Evolutionary conservation across 2,329 filamentous ascomycete genomes (phyloP), one percentile per base, ranked within the genome.

Genomic region (Epichloe festucae): DNA sequence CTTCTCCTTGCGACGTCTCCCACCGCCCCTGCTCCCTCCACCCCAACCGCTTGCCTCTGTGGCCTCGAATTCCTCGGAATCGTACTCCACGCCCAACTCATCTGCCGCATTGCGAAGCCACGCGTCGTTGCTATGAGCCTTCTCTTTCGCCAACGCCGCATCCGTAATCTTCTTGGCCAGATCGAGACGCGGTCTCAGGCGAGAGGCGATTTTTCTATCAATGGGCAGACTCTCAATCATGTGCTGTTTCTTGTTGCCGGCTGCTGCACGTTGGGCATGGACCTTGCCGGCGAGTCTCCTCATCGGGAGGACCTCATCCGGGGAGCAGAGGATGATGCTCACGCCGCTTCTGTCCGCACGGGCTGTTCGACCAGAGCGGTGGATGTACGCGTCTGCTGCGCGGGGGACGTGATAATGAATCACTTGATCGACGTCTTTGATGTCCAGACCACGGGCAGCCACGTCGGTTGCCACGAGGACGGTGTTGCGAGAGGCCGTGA

Each of bases 371-470:
- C 93, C 93, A 1, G 93, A 96, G 23, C 93, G 84, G 65, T 98
- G 93, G 14, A 98, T 90, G 63, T 98, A 98, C 46, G 85, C 85
- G 66, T 97, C 91, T 36, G 93, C 93, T 1, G 89, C 77, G 52
- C 90, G 85, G 1, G 93, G 93, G 0, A 96, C 83, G 67, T 98
- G 91, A 70, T 98, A 98, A 69, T 98, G 93, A 17, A 98, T 73
- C 15, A 98, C 85, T 14, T 95, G 77, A 59, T 96, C 86, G 46
- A 97, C 89, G 36, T 83, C 81, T 45, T 87, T 85, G 59, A 98
- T 96, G 65, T 98, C 93, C 46, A 98, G 81, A 68, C 93, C 93
- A 55, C 91, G 83, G 8, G 91, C 89, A 2, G 91, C 91, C 27
- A 96, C 90, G 64, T 97, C 91, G 1, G 93, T 97, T 3, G 93